phyloP scores from a whole-genome alignment of 306 rosid species.

The Leucaena leucocephala region DNA sequence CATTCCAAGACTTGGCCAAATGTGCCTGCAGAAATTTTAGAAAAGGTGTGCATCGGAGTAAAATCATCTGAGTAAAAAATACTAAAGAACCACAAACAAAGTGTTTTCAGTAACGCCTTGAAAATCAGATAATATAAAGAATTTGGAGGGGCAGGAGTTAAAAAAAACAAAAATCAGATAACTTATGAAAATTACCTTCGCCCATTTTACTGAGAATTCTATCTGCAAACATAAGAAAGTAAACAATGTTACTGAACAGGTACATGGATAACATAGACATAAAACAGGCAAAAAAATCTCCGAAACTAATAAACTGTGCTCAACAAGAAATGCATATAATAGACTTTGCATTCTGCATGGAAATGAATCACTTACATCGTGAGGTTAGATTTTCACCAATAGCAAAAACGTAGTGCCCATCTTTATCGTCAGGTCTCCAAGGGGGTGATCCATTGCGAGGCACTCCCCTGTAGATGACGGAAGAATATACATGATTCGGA shows the following conservation, averaged over 20 bases:
- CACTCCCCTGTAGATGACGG: constrained; percentile 58
- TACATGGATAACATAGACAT: background rate
- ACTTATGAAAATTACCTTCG: constrained; percentile 56
- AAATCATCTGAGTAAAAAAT: constrained; percentile 4
- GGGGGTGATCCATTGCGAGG: constrained; percentile 75
- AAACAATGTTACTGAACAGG: constrained; percentile 31
- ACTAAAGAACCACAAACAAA: background rate
- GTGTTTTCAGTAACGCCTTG: background rate
- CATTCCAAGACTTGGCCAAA: constrained; percentile 89
- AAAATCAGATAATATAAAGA: constrained; percentile 10
- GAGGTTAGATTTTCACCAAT: constrained; percentile 71
- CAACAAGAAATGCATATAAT: background rate
- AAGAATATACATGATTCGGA: constrained; percentile 53
- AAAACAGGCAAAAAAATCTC: background rate
- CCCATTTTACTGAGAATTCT: constrained; percentile 82
- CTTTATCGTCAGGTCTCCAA: constrained; percentile 83
- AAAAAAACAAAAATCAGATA: background rate
- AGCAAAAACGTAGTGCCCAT: constrained; percentile 69
- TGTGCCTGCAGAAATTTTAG: constrained; percentile 56
- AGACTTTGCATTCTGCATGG: background rate
- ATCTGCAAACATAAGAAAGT: constrained; percentile 54
- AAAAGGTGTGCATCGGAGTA: background rate
- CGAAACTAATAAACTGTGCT: background rate
- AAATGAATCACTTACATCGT: constrained; percentile 54
- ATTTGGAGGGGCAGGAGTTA: constrained; percentile 9